Base-by-base conservation (phyloP, 345 rosid species). In the Lepidium aucheri region DNA sequence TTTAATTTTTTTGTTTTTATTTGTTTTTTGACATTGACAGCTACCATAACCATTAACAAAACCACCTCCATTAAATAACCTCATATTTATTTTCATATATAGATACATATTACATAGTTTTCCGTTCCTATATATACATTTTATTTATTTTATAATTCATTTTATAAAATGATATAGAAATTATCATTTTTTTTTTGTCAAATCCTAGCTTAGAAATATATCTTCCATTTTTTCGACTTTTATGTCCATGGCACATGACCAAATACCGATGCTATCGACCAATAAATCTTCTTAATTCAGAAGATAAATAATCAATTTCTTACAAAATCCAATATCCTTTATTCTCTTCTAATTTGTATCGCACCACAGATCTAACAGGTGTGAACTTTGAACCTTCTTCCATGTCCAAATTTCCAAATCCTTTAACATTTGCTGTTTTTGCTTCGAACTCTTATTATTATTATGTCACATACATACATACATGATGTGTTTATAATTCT, bases 201-300 rank as follows among this genome's bases (percentile, higher is more conserved):
- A 26, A 4, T 26, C 6, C 30, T 26, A 26, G 30, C 22, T 1
- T 20, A 20, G 22, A 63, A 49, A 32, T 9, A 11, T 18, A 14
- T 41, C 60, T 41, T 55, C 12, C 53, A 16, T 11, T 39, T 46
- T 63, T 63, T 64, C 59, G 59, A 70, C 75, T 46, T 26, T 56
- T 72, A 33, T 65, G 76, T 35, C 67, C 76, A 59, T 73, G 76
- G 76, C 65, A 65, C 76, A 73, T 65, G 67, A 67, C 67, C 76
- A 65, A 73, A 26, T 58, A 73, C 61, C 71, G 55, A 73, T 73
- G 72, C 61, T 41, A 52, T 64, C 66, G 53, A 73, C 72, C 53
- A 51, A 59, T 24, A 40, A 60, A 51, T 8, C 33, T 11, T 61
- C 33, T 45, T 69, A 73, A 57, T 43, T 71, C 67, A 57, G 54